phyloP scores from a whole-genome alignment of 2,329 filamentous ascomycete genomes.

The Colletotrichum phormii region DNA sequence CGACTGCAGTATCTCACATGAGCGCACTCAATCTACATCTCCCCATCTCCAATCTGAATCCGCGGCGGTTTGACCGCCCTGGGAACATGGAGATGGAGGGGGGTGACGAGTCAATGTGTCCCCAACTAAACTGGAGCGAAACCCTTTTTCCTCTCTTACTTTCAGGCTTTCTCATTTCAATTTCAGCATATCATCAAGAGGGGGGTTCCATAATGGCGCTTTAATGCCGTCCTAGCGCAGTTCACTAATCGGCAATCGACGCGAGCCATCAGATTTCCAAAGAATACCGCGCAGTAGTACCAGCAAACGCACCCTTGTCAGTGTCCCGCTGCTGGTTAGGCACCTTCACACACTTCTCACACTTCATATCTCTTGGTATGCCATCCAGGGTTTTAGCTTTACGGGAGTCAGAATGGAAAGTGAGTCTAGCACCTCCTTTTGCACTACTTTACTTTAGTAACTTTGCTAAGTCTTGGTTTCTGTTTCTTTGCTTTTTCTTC shows the following conservation, averaged over 20 bases:
- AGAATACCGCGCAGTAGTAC: not conserved
- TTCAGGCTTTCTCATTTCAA: not conserved
- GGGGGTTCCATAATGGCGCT: not conserved
- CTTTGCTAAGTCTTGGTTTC: not conserved
- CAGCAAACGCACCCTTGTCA: conserved; percentile 10
- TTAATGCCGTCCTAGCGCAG: conserved; percentile 5
- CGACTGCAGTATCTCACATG: conserved; percentile 22
- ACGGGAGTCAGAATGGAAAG: not conserved
- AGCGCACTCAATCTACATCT: too few species aligned
- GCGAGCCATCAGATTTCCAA: conserved; percentile 30
- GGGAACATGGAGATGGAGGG: conserved; percentile 7
- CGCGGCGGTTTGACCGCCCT: conserved; percentile 5
- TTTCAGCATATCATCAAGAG: not conserved
- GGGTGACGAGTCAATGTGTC: not conserved
- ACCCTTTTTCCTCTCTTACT: not conserved
- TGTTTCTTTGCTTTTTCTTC: conserved; percentile 10
- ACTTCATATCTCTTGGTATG: too few species aligned
- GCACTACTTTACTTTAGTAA: too few species aligned
- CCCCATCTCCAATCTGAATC: not conserved
- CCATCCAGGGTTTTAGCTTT: not conserved
- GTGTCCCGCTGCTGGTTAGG: not conserved
- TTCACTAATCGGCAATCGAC: conserved; percentile 30
- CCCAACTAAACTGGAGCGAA: too few species aligned
- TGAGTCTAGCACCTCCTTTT: not conserved
- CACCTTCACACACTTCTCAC: not conserved